Conservation (phyloP, 805 yeast genomes). For the Saturnispora ahearnii region DNA sequence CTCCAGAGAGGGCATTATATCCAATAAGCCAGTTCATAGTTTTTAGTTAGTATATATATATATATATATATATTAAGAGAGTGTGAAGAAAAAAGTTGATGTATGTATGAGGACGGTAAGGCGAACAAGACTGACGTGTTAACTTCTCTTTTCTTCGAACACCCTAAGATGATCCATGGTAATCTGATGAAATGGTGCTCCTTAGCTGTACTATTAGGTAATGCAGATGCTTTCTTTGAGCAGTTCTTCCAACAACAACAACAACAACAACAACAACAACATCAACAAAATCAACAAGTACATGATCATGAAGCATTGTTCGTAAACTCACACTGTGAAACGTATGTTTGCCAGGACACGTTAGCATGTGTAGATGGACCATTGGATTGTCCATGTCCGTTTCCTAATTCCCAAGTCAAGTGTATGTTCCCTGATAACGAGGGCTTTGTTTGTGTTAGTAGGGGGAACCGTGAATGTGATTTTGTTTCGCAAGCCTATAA, state of each 20-base stretch:
- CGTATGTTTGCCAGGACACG: conserved; percentile 78
- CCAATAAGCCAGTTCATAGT: conserved; percentile 22
- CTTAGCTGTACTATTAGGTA: not conserved
- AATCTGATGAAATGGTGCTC: not conserved
- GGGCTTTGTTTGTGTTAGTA: conserved; percentile 70
- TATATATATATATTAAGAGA: not conserved
- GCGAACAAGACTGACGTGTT: too few relatives aligned
- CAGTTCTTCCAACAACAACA: conserved; percentile 15
- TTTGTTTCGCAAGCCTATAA: conserved; percentile 72
- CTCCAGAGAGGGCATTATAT: conserved; percentile 27
- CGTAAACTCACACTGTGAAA: conserved; percentile 35
- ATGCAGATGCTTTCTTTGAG: conserved; percentile 17
- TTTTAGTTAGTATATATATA: not conserved
- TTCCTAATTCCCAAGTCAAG: conserved; percentile 73
- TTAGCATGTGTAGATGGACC: conserved; percentile 62
- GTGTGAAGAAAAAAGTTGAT: not conserved
- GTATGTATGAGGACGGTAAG: too few relatives aligned
- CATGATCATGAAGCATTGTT: conserved; percentile 28
- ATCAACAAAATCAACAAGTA: conserved; percentile 31
- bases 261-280: conserved; percentile 25
- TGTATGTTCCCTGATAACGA: conserved; percentile 62
- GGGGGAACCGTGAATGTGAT: conserved; percentile 71
- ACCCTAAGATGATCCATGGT: not conserved
- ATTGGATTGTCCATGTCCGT: conserved; percentile 82
- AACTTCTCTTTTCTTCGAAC: too few relatives aligned